Evolutionary conservation across 129 eudicot genomes (phyloP), one percentile per base, ranked within the genome.

Genomic region (Escallonia herrerae): DNA sequence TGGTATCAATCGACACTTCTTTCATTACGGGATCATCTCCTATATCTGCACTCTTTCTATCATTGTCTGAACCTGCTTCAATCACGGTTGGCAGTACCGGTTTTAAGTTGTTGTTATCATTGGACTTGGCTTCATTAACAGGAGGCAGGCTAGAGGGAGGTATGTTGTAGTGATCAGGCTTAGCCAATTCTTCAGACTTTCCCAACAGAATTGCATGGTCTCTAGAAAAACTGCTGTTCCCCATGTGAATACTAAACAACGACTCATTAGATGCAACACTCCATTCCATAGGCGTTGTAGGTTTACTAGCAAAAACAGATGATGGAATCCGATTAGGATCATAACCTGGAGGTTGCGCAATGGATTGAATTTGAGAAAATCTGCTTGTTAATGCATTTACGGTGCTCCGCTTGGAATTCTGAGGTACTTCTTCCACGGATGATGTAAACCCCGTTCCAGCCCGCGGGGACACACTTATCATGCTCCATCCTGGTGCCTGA

Each of bases 201-300:
- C 81, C 71, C 62, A 77, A 7, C 45, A 46, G 12, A 56, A 74
- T 62, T 47, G 62, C 73, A 33, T 69, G 72, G 15, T 86, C 95
- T 60, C 82, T 56, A 2, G 86, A 75, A 65, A 90, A 83, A 66
- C 95, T 86, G 56, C 8, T 79, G 52, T 75, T 86, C 62, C 89
- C 91, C 85, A 75, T 79, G 13, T 84, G 91, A 64, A 90, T 83
- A 74, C 97, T 90, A 58, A 90, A 90, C 71, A 90, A 73, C 0
- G 97, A 90, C 41, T 90, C 97, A 49, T 73, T 83, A 2, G 97
- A 90, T 54, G 84, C 83, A 53, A 67, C 72, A 52, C 97, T 90
- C 95, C 97, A 86, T 8, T 90, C 95, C 43, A 69, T 60, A 15
- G 74, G 67, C 37, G 54, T 60, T 40, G 77, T 40, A 43, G 79